These are phyloP conservation scores for Melampsora abietis-canadensis DNA, from an alignment of 1,284 basidiomycete species.

Conservation along the genomic window DNA sequence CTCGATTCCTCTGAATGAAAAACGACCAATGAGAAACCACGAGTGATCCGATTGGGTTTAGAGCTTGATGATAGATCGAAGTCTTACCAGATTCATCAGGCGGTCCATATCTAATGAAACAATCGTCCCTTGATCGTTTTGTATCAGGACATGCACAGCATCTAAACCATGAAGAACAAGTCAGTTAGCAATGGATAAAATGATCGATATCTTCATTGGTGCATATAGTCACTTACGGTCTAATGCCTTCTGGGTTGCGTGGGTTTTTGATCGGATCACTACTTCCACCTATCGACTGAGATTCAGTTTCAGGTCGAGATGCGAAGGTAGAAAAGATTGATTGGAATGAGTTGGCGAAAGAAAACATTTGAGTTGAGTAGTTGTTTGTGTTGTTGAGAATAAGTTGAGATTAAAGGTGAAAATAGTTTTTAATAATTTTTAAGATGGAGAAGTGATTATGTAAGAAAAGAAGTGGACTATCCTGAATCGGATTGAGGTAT, in stretches of 20 bases:
- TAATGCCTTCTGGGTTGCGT: background rate
- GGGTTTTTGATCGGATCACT: constrained; percentile 6
- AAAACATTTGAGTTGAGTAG: background rate
- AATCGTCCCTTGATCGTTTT: constrained; percentile 35
- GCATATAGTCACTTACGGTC: constrained; percentile 1
- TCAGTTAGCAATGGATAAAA: background rate
- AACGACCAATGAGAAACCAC: background rate
- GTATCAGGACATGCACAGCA: constrained; percentile 43
- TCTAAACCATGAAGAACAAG: background rate
- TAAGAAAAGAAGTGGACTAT: background rate
- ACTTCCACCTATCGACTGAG: constrained; percentile 2
- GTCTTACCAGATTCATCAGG: constrained; percentile 41
- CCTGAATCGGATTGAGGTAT: background rate
- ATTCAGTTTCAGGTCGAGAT: background rate
- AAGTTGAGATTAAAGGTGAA: background rate
- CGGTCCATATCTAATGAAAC: constrained; percentile 33
- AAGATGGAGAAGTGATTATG: background rate
- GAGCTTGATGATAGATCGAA: background rate
- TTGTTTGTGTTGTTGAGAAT: background rate
- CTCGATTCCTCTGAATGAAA: constrained; percentile 17
- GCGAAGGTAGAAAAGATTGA: background rate
- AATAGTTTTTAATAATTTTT: background rate
- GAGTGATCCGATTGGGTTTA: background rate
- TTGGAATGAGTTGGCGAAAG: background rate
- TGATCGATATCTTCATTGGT: background rate